Evolutionary conservation across 345 rosid species (phyloP), one percentile per base, ranked within the genome.

Genomic region (Turnera subulata): DNA sequence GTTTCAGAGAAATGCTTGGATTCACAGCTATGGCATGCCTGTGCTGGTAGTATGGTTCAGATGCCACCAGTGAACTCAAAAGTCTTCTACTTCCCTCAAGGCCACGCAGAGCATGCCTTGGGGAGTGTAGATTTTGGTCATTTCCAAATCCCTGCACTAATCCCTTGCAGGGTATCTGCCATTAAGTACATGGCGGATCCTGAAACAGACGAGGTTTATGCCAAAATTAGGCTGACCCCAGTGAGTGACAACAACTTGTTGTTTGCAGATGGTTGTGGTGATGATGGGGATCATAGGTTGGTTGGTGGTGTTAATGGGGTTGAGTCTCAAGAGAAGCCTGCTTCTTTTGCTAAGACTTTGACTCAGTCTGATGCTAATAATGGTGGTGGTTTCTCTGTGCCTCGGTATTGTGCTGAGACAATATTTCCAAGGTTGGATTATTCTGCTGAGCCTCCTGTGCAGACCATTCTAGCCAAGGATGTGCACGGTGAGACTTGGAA

Each of bases 331-430:
- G 95, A 86, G 64, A 86, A 89, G 72, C 77, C 89, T 23, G 81
- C 91, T 24, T 92, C 95, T 1, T 92, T 92, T 68, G 97, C 99
- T 1, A 93, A 93, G 86, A 87, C 97, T 19, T 60, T 93, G 62
- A 93, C 97, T 40, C 95, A 93, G 23, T 93, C 99, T 12, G 99
- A 93, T 67, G 99, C 99, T 55, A 93, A 93, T 50, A 93, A 93
- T 20, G 99, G 99, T 13, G 99, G 99, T 0, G 99, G 99, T 2
- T 93, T 93, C 80, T 93, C 99, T 5, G 99, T 93, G 38, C 99
- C 99, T 0, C 83, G 99, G 9, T 93, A 93, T 61, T 93, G 99
- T n/a, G 99, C 99, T 0, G 97, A 93, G 84, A 89, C 96, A 9
- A 89, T 93, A 47, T 93, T 93, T 50, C 99, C 94, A 1, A 78